A percentile compares a stretch with the other conserved stretches of the same genome.
phyloP scores from a whole-genome alignment of 352 stramenopile species.

The Aphanomyces stellatus region DNA sequence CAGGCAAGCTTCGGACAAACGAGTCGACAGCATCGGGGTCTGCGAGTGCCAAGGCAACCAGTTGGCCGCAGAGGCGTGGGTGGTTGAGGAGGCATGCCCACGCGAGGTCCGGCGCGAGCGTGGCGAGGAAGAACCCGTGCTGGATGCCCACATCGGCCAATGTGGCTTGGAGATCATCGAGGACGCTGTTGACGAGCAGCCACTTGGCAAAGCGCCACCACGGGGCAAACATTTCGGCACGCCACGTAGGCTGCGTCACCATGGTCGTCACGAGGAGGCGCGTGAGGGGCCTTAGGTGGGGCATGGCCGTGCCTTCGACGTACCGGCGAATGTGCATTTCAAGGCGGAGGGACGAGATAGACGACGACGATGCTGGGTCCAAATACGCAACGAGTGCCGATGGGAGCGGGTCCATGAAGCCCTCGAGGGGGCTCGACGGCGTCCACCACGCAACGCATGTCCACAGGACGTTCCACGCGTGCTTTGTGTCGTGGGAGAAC shows the following conservation, averaged over 20 bases:
- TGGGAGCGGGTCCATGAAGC: neutral
- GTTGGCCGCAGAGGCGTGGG: neutral
- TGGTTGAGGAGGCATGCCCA: neutral
- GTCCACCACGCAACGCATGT: neutral
- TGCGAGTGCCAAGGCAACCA: neutral
- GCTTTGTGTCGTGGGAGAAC: neutral
- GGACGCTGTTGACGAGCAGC: neutral
- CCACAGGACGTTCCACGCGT: neutral
- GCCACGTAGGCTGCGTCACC: neutral
- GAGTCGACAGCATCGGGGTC: neutral
- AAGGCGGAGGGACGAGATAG: conserved; percentile 3
- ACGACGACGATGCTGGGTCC: neutral
- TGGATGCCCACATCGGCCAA: neutral
- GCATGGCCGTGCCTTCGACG: neutral
- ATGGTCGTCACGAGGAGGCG: neutral
- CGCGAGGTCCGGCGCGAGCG: neutral
- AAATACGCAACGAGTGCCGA: neutral
- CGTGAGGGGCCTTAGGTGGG: neutral
- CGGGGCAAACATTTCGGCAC: neutral
- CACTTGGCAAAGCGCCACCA: neutral
- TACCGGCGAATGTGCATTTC: conserved; percentile 8
- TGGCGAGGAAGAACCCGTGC: neutral
- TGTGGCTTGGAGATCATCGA: neutral
- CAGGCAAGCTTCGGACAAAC: neutral
- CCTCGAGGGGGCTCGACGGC: neutral